Base-by-base conservation (phyloP, 768 basidiomycete genomes). In the Mycena floridula region DNA sequence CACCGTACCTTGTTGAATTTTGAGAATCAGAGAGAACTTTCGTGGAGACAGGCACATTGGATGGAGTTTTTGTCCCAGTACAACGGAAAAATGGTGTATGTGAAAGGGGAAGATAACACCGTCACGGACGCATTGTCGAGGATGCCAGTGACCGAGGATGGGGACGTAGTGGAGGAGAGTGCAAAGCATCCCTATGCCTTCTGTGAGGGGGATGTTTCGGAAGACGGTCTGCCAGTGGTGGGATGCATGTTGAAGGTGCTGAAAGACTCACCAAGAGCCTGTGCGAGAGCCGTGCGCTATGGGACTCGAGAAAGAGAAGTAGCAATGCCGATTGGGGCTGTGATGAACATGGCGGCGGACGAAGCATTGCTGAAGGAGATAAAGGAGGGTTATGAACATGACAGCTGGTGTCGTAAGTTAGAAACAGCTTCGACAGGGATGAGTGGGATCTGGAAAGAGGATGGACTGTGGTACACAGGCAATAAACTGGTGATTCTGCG, bases 1-100 rank as follows among this genome's bases (percentile, higher is more conserved):
- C 69, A 73, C 50, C 52, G 59, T 2, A 66, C 67, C 0, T 52
- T 70, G 3, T 54, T 66, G 39, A 52, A 59, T 26, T 66, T 72
- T 41, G 8, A 54, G 1, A 49, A 43, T 0, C 69, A 72, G 43
- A 30, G 43, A 3, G 53, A 67, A 20, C 47, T 74, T 1, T 69
- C 60, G 0, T 46, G 56, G 0, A 42, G 51, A 0, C 72, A 73
- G 40, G 50, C 54, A 0, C 47, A 56, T 0, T 72, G 70, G 71
- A 49, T 55, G 42, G 56, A 68, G 47, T 58, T 60, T 39, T 30
- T 74, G 5, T 47, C 59, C 0, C 60, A 73, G 22, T 73, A 57
- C 43, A 58, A 72, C 21, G 55, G 54, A 38, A 32, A 49, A 0
- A 63, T 72, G 15, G 40, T 43, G 3, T 73, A 72, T 43, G 47